Evolutionary conservation across 805 yeast species (phyloP).

Genomic region (Starmerella stellata): DNA sequence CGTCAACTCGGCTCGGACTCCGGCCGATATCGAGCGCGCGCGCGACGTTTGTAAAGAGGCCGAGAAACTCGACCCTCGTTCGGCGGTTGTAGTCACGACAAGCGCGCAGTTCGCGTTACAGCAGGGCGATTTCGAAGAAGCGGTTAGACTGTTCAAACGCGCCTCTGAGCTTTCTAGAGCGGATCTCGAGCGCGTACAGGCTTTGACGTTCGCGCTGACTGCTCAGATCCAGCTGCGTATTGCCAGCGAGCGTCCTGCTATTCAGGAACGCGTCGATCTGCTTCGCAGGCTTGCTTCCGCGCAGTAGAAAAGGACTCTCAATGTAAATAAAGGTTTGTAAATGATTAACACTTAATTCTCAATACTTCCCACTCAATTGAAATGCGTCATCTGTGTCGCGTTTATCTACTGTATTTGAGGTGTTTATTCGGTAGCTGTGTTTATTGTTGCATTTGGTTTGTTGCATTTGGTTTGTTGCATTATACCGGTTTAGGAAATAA

Average conservation of each 20-base stretch:
- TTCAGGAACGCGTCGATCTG: constrained; percentile 15
- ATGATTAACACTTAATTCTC: too few species aligned
- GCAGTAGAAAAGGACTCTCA: too few species aligned
- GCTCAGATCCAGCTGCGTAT: constrained; percentile 74
- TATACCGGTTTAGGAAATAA: too few species aligned
- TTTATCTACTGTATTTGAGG: too few species aligned
- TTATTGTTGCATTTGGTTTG: too few species aligned
- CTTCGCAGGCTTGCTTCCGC: too few species aligned
- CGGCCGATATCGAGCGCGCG: constrained; percentile 37
- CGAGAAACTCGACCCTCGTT: constrained; percentile 63
- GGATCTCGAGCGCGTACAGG: constrained; percentile 72
- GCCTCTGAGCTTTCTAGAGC: constrained; percentile 70
- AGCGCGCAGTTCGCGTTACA: constrained; percentile 82
- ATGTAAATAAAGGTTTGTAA: too few species aligned
- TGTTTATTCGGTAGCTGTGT: too few species aligned
- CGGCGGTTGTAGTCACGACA: constrained; percentile 77
- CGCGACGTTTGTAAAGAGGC: constrained; percentile 55
- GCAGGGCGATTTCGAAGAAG: constrained; percentile 63
- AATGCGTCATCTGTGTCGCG: too few species aligned
- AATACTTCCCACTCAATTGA: too few species aligned
- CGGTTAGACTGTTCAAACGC: constrained; percentile 63
- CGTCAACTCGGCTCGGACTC: constrained; percentile 18
- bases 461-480: too few species aligned
- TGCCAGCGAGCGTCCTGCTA: constrained; percentile 21
- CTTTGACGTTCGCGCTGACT: constrained; percentile 82